Evolutionary conservation across 495 filamentous ascomycete species (phyloP).

Genomic region (Aspergillus baeticus): DNA sequence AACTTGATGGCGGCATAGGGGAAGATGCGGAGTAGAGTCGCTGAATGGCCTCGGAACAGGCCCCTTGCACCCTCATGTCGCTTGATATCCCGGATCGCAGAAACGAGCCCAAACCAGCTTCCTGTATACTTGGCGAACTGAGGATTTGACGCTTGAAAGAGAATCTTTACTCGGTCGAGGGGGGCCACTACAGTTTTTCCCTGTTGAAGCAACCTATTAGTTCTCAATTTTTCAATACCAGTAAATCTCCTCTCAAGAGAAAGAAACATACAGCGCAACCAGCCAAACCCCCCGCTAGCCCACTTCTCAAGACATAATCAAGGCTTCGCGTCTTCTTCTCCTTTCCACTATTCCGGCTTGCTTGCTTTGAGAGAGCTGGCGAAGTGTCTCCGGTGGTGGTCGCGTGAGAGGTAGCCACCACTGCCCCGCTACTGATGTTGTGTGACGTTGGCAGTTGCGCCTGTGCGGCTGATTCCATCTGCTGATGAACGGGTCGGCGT

Average conservation of each 20-base stretch:
- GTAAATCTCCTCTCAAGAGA: background rate
- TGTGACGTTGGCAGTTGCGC: slow-evolving; percentile 25
- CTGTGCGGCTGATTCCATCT: slow-evolving; percentile 38
- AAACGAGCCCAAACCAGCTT: slow-evolving; percentile 75
- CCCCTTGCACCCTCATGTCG: slow-evolving; percentile 67
- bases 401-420: slow-evolving; percentile 16
- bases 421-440: slow-evolving; percentile 13
- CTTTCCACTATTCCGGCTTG: slow-evolving; percentile 27
- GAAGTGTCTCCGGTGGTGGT: slow-evolving; percentile 12
- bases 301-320: slow-evolving; percentile 79
- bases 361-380: slow-evolving; percentile 10
- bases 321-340: slow-evolving; percentile 65
- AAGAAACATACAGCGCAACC: slow-evolving; percentile 71
- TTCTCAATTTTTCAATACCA: background rate
- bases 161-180: slow-evolving; percentile 96
- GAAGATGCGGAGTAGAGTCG: slow-evolving; percentile 91
- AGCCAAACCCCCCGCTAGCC: slow-evolving; percentile 82
- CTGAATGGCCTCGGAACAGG: slow-evolving; percentile 90
- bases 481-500: slow-evolving; percentile 19
- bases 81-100: slow-evolving; percentile 82
- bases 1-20: slow-evolving; percentile 98
- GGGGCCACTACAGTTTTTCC: slow-evolving; percentile 95
- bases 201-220: slow-evolving; percentile 40
- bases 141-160: slow-evolving; percentile 94
- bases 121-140: slow-evolving; percentile 90